Conservation (phyloP, 768 basidiomycete genomes). For the Boletus rubropictus region DNA sequence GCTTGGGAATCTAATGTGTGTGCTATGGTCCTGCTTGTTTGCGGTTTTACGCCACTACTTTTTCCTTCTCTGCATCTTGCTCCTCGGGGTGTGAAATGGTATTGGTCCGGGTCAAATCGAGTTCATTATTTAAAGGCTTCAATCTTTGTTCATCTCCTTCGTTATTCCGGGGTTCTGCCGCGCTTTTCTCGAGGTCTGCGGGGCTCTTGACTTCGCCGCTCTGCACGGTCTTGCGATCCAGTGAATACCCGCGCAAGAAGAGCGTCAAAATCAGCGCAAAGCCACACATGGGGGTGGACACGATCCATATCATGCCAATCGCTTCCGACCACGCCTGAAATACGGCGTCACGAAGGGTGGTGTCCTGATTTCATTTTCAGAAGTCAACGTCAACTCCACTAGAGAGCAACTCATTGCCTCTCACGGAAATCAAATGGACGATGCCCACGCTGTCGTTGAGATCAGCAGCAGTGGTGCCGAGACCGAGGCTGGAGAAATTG, state of each 20-base stretch:
- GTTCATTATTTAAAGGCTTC: neutral
- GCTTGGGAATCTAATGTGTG: neutral
- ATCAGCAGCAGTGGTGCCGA: slow-evolving; percentile 37
- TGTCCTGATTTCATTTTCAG: slow-evolving; percentile 35
- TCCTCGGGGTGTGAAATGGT: neutral
- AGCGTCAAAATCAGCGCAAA: slow-evolving; percentile 47
- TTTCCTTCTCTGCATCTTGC: neutral
- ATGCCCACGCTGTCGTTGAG: slow-evolving; percentile 43
- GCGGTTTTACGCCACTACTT: neutral
- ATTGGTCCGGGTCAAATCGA: neutral
- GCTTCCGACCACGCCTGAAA: slow-evolving; percentile 63
- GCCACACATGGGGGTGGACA: slow-evolving; percentile 53
- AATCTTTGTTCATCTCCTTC: neutral
- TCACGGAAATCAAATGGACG: slow-evolving; percentile 32
- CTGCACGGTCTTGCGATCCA: slow-evolving; percentile 47
- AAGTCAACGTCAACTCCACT: neutral
- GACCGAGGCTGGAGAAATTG: slow-evolving; percentile 21
- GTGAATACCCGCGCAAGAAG: slow-evolving; percentile 55
- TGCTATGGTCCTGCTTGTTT: neutral
- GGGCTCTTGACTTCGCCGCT: slow-evolving; percentile 22
- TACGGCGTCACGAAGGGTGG: slow-evolving; percentile 41
- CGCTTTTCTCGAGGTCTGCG: slow-evolving; percentile 31
- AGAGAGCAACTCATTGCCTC: neutral
- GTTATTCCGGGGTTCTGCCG: neutral
- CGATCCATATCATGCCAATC: slow-evolving; percentile 60